Base-by-base conservation (phyloP, 176 grass and related monocot species). In the Aechmea fasciata region DNA sequence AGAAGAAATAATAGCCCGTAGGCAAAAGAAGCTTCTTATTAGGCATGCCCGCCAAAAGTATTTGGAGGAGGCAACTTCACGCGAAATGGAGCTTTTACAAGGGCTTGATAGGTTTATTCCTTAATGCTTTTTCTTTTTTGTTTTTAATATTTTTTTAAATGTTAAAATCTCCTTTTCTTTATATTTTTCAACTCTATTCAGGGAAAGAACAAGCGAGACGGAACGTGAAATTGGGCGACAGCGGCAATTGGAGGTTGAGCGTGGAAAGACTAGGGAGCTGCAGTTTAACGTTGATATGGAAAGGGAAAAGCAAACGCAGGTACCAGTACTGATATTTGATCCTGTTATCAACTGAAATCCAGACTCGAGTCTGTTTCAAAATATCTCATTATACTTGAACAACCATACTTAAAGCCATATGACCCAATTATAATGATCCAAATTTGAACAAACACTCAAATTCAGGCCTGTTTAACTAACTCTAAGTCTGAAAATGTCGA, bases 301-400 rank as follows among this genome's bases (percentile, higher is more conserved):
- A 81, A 96, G 84, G 55, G 88, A 96, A 68, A 96, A 82, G 73
- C 83, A 87, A 79, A 89, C 70, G 75, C 92, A 96, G 85, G 92
- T 96, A 83, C 13, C 73, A 57, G 2, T 25, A 13, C 11, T 61
- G 17, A 61, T 18, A 61, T 10, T 8, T 61, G 55, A 18, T 10
- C 55, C 55, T 61, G n/a, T 18, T 61, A 61, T 61, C 20, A 10
- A 15, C 20, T 61, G 15, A 15, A 61, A 61, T 18, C 11, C 55
- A 61, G 55, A 41, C 33, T 41, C 33, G 6, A 41, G 33, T 41
- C 33, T 41, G 33, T 41, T 41, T 41, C 33, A 41, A 6, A 41
- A 41, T 41, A 41, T 26, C 4, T 4, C 33, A 41, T 41, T 41
- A 41, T 41, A 41, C 33, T 41, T 7, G 7, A 41, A 41, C 3